Evolutionary conservation across 345 rosid species (phyloP).

Genomic region (Lenwebbia sp.): DNA sequence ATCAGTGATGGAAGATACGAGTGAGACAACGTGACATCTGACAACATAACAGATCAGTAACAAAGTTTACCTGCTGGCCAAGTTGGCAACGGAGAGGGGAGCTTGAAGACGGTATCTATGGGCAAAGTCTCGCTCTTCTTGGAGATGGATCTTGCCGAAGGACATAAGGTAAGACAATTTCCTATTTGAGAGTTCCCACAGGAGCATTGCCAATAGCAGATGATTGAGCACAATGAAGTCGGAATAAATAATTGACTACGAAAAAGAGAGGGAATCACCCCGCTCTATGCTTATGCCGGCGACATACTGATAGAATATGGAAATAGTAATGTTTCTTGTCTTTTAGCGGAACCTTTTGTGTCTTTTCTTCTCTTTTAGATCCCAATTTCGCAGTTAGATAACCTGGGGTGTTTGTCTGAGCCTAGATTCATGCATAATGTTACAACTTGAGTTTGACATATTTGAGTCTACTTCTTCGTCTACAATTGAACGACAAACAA

Average conservation of each 20-base stretch:
- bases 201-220: neutral
- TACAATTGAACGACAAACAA: neutral
- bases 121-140: slow-evolving; percentile 27
- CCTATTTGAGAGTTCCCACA: slow-evolving; percentile 10
- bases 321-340: neutral
- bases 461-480: neutral
- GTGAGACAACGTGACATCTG: neutral
- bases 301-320: neutral
- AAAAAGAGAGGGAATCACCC: neutral
- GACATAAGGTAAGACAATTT: slow-evolving; percentile 5
- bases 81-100: slow-evolving; percentile 52
- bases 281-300: neutral
- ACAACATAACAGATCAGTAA: neutral
- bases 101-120: slow-evolving; percentile 38
- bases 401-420: neutral
- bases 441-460: neutral
- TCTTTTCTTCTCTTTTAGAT: neutral
- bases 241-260: neutral
- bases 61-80: slow-evolving; percentile 33
- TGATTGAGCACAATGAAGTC: neutral
- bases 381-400: neutral
- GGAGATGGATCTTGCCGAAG: slow-evolving; percentile 4
- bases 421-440: neutral
- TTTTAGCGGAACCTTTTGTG: neutral
- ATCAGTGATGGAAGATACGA: neutral